phyloP scores from a whole-genome alignment of 2,329 filamentous ascomycete species.

The Cercospora brassicicola region DNA sequence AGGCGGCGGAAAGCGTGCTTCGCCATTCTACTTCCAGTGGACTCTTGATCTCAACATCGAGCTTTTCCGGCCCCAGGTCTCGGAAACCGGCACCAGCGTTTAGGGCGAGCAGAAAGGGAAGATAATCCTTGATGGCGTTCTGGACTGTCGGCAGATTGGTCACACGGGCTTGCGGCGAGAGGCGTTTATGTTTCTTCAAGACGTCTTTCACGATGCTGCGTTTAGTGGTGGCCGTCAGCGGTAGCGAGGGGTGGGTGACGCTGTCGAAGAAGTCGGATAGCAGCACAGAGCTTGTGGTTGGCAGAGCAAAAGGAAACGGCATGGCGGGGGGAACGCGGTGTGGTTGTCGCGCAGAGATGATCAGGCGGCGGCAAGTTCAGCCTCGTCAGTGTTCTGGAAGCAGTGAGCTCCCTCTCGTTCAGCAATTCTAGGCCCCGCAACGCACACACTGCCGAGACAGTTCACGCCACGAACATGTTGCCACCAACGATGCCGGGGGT shows the following conservation, averaged over 20 bases:
- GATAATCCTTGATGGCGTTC: constrained; percentile 69
- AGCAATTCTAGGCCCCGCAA: background rate
- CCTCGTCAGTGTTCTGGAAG: background rate
- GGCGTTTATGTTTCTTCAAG: constrained; percentile 85
- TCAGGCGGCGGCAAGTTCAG: background rate
- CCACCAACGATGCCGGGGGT: background rate
- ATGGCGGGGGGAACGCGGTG: constrained; percentile 51
- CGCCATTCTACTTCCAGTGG: constrained; percentile 77
- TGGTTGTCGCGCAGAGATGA: background rate
- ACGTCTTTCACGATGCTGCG: constrained; percentile 79
- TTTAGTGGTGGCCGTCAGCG: constrained; percentile 76
- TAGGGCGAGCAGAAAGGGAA: constrained; percentile 79
- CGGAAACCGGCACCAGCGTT: constrained; percentile 63
- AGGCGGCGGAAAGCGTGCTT: constrained; percentile 67
- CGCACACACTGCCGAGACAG: background rate
- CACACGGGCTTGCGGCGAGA: constrained; percentile 69
- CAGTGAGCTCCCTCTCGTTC: background rate
- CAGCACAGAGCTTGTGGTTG: constrained; percentile 83
- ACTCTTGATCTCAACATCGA: constrained; percentile 67
- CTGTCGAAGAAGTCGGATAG: constrained; percentile 76
- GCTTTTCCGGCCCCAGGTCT: constrained; percentile 57
- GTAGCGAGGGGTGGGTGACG: constrained; percentile 83
- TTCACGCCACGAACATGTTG: background rate
- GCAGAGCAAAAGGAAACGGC: constrained; percentile 86
- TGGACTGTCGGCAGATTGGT: constrained; percentile 70